phyloP scores from a whole-genome alignment of 352 stramenopile genomes.

The Phytophthora pini region DNA sequence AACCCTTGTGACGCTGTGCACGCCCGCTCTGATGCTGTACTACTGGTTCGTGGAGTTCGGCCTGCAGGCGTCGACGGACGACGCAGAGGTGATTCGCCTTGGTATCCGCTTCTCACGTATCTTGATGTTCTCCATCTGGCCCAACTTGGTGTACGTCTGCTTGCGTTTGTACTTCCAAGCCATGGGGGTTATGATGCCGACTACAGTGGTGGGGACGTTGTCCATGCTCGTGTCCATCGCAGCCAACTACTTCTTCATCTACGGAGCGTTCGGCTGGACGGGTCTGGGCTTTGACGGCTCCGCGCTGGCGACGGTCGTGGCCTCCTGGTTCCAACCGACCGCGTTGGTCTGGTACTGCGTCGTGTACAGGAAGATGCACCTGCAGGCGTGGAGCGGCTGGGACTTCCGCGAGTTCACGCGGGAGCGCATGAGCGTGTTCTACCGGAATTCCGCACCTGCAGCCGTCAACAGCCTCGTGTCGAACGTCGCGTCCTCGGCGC shows the following conservation, averaged over 20 bases:
- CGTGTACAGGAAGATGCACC: slow-evolving; percentile 38
- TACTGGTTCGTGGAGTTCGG: slow-evolving; percentile 40
- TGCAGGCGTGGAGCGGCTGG: slow-evolving; percentile 29
- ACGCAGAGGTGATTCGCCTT: slow-evolving; percentile 28
- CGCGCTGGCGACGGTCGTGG: slow-evolving; percentile 26
- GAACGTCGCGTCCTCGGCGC: slow-evolving; percentile 27
- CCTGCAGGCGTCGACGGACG: slow-evolving; percentile 27
- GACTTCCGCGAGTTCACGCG: slow-evolving; percentile 33
- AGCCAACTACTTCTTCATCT: slow-evolving; percentile 38
- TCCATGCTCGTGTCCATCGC: slow-evolving; percentile 32
- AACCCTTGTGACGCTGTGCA: slow-evolving; percentile 28
- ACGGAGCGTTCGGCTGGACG: slow-evolving; percentile 27
- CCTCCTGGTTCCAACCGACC: slow-evolving; percentile 32
- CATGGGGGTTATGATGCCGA: slow-evolving; percentile 40
- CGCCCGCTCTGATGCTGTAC: slow-evolving; percentile 32
- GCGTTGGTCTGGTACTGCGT: slow-evolving; percentile 37
- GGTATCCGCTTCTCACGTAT: slow-evolving; percentile 34
- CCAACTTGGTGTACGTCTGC: slow-evolving; percentile 36
- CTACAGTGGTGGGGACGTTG: slow-evolving; percentile 32
- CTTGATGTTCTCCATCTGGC: slow-evolving; percentile 40
- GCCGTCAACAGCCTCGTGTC: slow-evolving; percentile 36
- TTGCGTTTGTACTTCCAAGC: slow-evolving; percentile 39
- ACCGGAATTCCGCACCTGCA: slow-evolving; percentile 34
- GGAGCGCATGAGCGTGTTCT: slow-evolving; percentile 36
- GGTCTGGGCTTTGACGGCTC: slow-evolving; percentile 34